phyloP scores from a whole-genome alignment of 129 eudicot genomes.

The Cynara cardunculus region DNA sequence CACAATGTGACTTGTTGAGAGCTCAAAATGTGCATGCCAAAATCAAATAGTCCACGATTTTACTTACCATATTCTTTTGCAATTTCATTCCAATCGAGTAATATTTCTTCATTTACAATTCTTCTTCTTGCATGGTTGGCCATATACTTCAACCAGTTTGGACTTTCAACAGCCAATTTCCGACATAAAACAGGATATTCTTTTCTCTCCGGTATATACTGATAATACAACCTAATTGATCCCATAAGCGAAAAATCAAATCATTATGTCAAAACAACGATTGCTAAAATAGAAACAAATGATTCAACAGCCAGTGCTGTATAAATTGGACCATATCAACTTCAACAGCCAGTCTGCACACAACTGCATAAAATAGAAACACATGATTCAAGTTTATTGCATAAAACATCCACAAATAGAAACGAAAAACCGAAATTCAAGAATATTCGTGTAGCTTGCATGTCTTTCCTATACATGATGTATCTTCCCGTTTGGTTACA shows the following conservation, averaged over 20 bases:
- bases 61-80: constrained; percentile 63
- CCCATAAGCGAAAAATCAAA: constrained; percentile 8
- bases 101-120: constrained; percentile 41
- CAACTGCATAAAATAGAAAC: not conserved
- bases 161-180: constrained; percentile 38
- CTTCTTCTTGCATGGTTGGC: constrained; percentile 34
- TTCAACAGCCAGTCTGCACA: constrained; percentile 3
- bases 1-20: not conserved
- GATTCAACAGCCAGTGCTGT: too few species aligned
- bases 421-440: not conserved
- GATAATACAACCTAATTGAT: constrained; percentile 73
- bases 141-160: constrained; percentile 45
- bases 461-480: not conserved
- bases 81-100: constrained; percentile 94
- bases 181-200: constrained; percentile 88
- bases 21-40: not conserved
- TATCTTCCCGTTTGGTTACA: not conserved
- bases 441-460: not conserved
- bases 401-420: not conserved
- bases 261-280: not conserved
- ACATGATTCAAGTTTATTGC: not conserved
- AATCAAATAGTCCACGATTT: not conserved
- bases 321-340: not conserved
- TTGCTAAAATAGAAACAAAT: too few species aligned
- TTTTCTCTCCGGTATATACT: constrained; percentile 83